A percentile compares a stretch with the other conserved stretches of the same genome.
phyloP scores from a whole-genome alignment of 23 red algal genomes.

The Gracilariopsis chorda region DNA sequence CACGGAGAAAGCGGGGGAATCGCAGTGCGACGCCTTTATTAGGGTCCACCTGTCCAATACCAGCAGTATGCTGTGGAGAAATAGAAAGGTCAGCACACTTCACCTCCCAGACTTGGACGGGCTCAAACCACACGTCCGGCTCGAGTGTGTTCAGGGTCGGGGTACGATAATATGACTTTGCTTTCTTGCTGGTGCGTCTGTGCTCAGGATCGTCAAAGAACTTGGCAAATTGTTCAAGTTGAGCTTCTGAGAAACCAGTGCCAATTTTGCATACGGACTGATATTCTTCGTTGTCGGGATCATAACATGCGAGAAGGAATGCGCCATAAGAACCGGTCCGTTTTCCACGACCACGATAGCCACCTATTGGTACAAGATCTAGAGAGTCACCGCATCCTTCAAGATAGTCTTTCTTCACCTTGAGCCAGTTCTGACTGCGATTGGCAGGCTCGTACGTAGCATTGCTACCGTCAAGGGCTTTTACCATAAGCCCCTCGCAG shows the following conservation, averaged over 20 bases:
- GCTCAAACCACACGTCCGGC: conserved; percentile 95
- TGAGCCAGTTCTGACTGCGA: conserved; percentile 97
- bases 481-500: conserved; percentile 99
- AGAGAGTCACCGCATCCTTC: conserved; percentile 85
- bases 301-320: conserved; percentile 95
- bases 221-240: conserved; percentile 70
- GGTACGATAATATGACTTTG: conserved; percentile 66
- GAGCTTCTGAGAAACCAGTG: conserved; percentile 92
- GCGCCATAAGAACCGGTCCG: conserved; percentile 85
- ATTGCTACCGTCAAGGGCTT: conserved; percentile 78
- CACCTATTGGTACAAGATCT: conserved; percentile 96
- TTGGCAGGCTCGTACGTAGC: conserved; percentile 97
- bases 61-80: conserved; percentile 84
- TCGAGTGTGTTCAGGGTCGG: background rate
- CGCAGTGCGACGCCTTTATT: conserved; percentile 91
- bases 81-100: conserved; percentile 85
- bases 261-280: conserved; percentile 93
- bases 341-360: conserved; percentile 90
- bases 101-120: conserved; percentile 92
- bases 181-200: background rate
- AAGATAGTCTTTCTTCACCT: conserved; percentile 99
- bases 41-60: conserved; percentile 47
- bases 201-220: conserved; percentile 55
- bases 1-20: conserved; percentile 88
- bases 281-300: conserved; percentile 83